Base-by-base conservation (phyloP, 257 asterid genomes). In the Eustoma russellianum region DNA sequence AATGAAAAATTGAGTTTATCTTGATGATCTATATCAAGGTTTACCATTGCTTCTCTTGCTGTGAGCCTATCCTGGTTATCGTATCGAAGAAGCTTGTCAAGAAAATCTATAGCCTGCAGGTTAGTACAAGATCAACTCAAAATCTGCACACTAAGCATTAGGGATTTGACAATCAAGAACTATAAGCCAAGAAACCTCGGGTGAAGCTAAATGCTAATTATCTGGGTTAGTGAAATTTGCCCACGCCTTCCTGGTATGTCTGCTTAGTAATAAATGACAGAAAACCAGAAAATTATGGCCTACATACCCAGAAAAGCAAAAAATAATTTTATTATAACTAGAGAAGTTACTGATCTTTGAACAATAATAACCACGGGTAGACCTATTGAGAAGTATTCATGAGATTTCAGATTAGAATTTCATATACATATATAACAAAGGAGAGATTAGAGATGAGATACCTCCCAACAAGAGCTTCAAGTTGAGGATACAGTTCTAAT, bases 41-140 rank as follows among this genome's bases (percentile, higher is more conserved):
- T 50, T 77, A 85, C 97, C 95, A 88, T 85, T 60, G 95, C 97
- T 67, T 92, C 98, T 71, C 61, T 85, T 61, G 98, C 95, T 3
- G 97, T 85, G 49, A 92, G 85, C 78, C 98, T 76, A 66, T 80
- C 89, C 67, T 87, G 97, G 75, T 92, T 97, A 68, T 92, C 94
- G 51, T 85, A 92, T 43, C 93, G 93, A 62, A 92, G 79, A 67
- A 88, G 95, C 76, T 85, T 88, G 76, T 88, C 98, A 7, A 88
- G 94, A 78, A 80, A 85, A 74, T 92, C 97, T 7, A 83, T 75
- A 17, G 89, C 86, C 86, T 83, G 75, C 64, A 68, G 59, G 24
- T 58, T 52, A 49, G 24, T 10, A 45, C 5, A 41, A 1, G 17
- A 34, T 60, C 13, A 17, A 8, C 7, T 43, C 16, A 15, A 13